phyloP scores from a whole-genome alignment of 208 protist genomes.

The Leishmania lainsoni region DNA sequence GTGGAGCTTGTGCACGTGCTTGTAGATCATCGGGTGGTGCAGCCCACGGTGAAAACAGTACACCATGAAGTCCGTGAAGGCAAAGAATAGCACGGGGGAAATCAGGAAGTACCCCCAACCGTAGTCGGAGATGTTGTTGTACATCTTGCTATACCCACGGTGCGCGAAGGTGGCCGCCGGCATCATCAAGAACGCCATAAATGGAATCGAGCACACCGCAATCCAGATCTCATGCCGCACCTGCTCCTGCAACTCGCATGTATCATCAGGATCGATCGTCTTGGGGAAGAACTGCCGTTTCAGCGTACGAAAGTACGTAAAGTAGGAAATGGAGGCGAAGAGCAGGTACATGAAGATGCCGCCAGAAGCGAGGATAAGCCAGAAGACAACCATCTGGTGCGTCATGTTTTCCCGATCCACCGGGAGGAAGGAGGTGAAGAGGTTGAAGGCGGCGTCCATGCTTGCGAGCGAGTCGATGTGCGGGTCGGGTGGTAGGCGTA shows the following conservation, averaged over 20 bases:
- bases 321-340: slow-evolving; percentile 61
- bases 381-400: slow-evolving; percentile 71
- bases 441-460: slow-evolving; percentile 72
- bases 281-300: slow-evolving; percentile 71
- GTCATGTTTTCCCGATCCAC: slow-evolving; percentile 56
- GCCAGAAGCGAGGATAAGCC: slow-evolving; percentile 72
- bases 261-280: slow-evolving; percentile 61
- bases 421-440: slow-evolving; percentile 59
- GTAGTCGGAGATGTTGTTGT: slow-evolving; percentile 82
- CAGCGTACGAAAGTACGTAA: slow-evolving; percentile 54
- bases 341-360: slow-evolving; percentile 64
- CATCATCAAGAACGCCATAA: slow-evolving; percentile 79
- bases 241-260: slow-evolving; percentile 49
- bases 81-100: slow-evolving; percentile 76
- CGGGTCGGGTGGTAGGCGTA: background rate
- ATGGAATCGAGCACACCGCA: slow-evolving; percentile 72
- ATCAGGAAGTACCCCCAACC: slow-evolving; percentile 73
- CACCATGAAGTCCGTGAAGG: slow-evolving; percentile 94
- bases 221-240: slow-evolving; percentile 79
- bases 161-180: slow-evolving; percentile 71
- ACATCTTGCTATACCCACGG: slow-evolving; percentile 80
- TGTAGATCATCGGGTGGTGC: slow-evolving; percentile 92
- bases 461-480: background rate
- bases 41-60: slow-evolving; percentile 95
- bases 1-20: slow-evolving; percentile 92